phyloP scores from a whole-genome alignment of 2,329 filamentous ascomycete genomes.

The Orbilia quercus region DNA sequence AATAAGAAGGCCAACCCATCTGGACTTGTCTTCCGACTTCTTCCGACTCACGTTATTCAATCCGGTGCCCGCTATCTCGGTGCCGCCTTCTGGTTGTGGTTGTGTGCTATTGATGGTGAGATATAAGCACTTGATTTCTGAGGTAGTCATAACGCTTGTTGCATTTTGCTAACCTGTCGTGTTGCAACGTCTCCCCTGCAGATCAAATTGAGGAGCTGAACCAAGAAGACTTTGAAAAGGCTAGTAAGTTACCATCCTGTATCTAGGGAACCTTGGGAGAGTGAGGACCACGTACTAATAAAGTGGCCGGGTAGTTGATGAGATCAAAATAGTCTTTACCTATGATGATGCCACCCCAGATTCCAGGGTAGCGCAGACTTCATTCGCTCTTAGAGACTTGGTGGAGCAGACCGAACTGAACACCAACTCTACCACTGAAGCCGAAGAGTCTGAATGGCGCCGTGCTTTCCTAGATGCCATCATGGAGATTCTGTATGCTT shows the following conservation, averaged over 20 bases:
- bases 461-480: slow-evolving; percentile 57
- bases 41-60: slow-evolving; percentile 57
- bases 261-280: not conserved
- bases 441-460: slow-evolving; percentile 54
- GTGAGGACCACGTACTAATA: not conserved
- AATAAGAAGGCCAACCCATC: slow-evolving; percentile 59
- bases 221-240: slow-evolving; percentile 45
- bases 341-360: slow-evolving; percentile 50
- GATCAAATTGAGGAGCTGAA: slow-evolving; percentile 54
- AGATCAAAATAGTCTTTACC: slow-evolving; percentile 42
- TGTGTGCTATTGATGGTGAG: slow-evolving; percentile 59
- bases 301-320: slow-evolving; percentile 22
- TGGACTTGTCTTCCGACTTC: slow-evolving; percentile 58
- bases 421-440: not conserved
- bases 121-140: not conserved
- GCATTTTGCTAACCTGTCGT: slow-evolving; percentile 40
- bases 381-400: slow-evolving; percentile 56
- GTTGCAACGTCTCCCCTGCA: slow-evolving; percentile 31
- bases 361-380: slow-evolving; percentile 56
- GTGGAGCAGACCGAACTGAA: slow-evolving; percentile 57
- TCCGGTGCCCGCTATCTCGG: slow-evolving; percentile 58
- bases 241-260: slow-evolving; percentile 53
- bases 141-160: slow-evolving; percentile 23
- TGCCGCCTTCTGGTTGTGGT: slow-evolving; percentile 59
- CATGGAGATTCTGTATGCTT: slow-evolving; percentile 58